Conservation (phyloP, 345 rosid genomes). For the Punica granatum region DNA sequence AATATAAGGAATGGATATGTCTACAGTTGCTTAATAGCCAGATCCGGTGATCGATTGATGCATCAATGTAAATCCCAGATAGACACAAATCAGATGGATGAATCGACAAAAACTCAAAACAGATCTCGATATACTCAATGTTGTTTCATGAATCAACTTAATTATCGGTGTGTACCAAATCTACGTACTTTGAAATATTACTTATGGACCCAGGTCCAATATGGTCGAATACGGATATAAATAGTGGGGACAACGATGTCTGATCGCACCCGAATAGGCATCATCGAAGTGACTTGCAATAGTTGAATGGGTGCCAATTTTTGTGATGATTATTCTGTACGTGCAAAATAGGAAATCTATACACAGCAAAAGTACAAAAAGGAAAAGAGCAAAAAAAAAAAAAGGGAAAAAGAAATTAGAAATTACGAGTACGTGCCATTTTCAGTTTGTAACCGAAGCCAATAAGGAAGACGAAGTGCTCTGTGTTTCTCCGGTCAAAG, state of each 20-base stretch:
- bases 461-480: not conserved
- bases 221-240: no score
- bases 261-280: no score
- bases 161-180: no score
- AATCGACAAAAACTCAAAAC: not conserved
- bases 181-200: no score
- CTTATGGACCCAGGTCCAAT: no score
- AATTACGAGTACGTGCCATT: not conserved
- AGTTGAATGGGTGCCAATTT: no score
- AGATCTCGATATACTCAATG: not conserved
- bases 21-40: not conserved
- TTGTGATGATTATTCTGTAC: no score
- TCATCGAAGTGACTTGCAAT: no score
- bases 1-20: constrained; percentile 20
- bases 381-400: not conserved
- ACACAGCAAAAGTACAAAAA: not conserved
- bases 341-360: not conserved
- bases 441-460: not conserved
- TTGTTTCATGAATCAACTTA: no score
- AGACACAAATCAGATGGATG: not conserved
- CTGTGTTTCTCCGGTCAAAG: not conserved
- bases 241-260: no score
- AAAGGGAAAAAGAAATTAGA: not conserved
- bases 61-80: not conserved
- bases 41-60: not conserved